These are phyloP conservation scores for Westerdykella sp. DNA, from an alignment of 2,329 filamentous ascomycete species.

Conservation along the genomic window DNA sequence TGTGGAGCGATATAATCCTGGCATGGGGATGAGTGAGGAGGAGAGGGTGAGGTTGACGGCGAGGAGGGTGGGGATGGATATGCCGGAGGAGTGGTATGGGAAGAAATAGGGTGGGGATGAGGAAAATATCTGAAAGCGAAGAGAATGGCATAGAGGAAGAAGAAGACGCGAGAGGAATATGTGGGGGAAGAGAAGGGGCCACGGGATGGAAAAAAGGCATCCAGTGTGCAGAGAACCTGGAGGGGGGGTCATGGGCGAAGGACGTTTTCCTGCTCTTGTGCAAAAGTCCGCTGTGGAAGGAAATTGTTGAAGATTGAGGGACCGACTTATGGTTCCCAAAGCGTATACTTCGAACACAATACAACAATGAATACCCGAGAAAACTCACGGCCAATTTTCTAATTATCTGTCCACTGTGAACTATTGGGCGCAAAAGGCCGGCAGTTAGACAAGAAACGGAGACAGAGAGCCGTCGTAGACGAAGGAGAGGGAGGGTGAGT, in stretches of 20 bases:
- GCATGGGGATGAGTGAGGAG: slow-evolving; percentile 77
- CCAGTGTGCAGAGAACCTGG: not conserved
- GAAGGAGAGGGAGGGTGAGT: not conserved
- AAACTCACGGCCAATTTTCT: no score
- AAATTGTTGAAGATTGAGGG: no score
- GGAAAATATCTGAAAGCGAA: not conserved
- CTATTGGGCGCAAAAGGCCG: no score
- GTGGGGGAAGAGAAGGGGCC: not conserved
- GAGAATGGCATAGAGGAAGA: not conserved
- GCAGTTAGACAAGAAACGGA: not conserved
- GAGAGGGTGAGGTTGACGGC: slow-evolving; percentile 80
- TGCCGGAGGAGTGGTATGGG: slow-evolving; percentile 58
- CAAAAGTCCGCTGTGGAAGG: no score
- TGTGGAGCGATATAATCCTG: slow-evolving; percentile 88
- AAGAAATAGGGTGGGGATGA: slow-evolving; percentile 4
- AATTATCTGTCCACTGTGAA: no score
- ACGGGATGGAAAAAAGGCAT: not conserved
- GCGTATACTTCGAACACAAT: no score
- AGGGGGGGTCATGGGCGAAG: not conserved
- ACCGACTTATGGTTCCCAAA: no score
- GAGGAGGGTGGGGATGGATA: slow-evolving; percentile 79
- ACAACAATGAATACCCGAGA: no score
- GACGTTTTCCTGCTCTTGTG: not conserved
- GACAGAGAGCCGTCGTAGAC: not conserved
- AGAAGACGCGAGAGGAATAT: not conserved